These are phyloP conservation scores for Ophiocordyceps sinensis DNA, from an alignment of 2,329 filamentous ascomycete genomes.

Conservation along the genomic window DNA sequence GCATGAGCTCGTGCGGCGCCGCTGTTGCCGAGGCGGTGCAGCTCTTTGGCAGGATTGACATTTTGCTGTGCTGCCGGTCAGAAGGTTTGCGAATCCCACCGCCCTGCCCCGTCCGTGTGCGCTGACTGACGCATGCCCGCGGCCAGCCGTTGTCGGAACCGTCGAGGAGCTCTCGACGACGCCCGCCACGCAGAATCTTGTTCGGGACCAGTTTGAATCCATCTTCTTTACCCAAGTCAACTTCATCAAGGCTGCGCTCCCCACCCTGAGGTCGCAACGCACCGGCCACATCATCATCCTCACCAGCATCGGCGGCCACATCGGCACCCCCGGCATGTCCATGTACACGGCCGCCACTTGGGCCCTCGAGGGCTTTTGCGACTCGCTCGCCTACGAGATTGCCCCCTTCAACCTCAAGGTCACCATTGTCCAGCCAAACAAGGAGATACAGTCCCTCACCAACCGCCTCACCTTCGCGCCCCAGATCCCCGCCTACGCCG, in stretches of 20 bases:
- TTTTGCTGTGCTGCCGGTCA: conserved; percentile 77
- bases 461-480: conserved; percentile 79
- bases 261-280: conserved; percentile 62
- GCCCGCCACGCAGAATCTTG: conserved; percentile 58
- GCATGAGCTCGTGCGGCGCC: conserved; percentile 62
- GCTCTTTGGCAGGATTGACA: conserved; percentile 76
- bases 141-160: conserved; percentile 65
- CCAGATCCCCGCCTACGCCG: conserved; percentile 42
- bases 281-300: conserved; percentile 84
- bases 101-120: not conserved
- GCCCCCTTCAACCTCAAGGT: conserved; percentile 94
- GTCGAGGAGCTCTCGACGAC: conserved; percentile 78
- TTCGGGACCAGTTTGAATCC: conserved; percentile 83
- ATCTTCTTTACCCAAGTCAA: conserved; percentile 96
- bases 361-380: conserved; percentile 92
- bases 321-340: conserved; percentile 80
- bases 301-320: conserved; percentile 80
- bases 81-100: conserved; percentile 40
- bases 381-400: conserved; percentile 89
- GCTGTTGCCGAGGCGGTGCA: conserved; percentile 77
- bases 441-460: conserved; percentile 78
- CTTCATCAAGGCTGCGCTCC: conserved; percentile 79
- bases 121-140: not conserved
- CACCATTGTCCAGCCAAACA: conserved; percentile 88
- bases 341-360: conserved; percentile 88